Evolutionary conservation across 2,329 filamentous ascomycete genomes (phyloP), one percentile per base, ranked within the genome.

Genomic region (Pseudogymnoascus sp.): DNA sequence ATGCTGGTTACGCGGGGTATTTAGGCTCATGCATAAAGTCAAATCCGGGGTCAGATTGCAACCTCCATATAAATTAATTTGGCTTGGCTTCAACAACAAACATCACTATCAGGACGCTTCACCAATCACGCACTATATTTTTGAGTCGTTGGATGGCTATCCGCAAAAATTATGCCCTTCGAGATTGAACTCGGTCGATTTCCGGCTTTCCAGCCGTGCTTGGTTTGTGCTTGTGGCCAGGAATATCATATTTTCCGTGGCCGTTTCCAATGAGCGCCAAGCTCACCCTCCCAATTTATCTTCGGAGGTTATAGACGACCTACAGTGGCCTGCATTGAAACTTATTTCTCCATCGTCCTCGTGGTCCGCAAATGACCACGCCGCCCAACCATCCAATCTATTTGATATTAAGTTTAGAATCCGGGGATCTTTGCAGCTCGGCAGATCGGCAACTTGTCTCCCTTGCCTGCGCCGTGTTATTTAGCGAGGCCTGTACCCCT

Each of bases 1-100:
- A 53, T 53, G 12, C 14, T 28, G 23, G 47, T 5, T 14, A 31
- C 47, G 25, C 25, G 25, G 47, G 47, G 47, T 31, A 53, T 53
- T 53, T 53, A 53, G 47, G 47, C 25, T 53, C 14, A 53, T 53
- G 47, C 47, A 53, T 31, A 11, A 53, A 53, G 47, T 31, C 47
- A 31, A 53, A 53, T 31, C 47, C 25, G 25, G 47, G 47, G 47
- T 53, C 47, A 31, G 25, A 53, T 53, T 53, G 4, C 23, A 31
- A 53, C 47, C 47, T 16, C 47, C 23, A 50, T 28, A n/a, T 53
- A 31, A 28, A 53, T 53, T 53, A 53, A 53, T 53, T 31, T 53
- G 11, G 10, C 25, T 53, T 21, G 47, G 47, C 47, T 53, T 53
- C 14, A n/a, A 16, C 47, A 4, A n/a, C n/a, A 5, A n/a, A 31